Conservation (phyloP, 2,329 filamentous ascomycete genomes). For the Bipolaris cookei region DNA sequence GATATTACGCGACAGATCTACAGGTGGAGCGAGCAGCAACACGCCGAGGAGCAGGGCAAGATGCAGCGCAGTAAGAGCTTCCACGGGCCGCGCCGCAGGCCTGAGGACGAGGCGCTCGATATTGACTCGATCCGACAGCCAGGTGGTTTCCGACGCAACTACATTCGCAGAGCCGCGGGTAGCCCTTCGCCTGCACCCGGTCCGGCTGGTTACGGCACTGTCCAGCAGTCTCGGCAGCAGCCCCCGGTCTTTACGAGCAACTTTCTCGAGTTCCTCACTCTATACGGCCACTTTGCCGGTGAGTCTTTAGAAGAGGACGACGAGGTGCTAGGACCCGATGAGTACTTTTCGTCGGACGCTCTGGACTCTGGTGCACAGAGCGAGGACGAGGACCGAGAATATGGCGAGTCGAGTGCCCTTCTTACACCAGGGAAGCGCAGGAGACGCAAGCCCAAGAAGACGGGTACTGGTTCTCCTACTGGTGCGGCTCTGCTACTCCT, state of each 20-base stretch:
- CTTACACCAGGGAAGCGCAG: constrained; percentile 72
- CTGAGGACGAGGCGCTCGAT: constrained; percentile 79
- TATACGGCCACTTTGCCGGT: constrained; percentile 97
- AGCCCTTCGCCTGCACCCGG: constrained; percentile 62
- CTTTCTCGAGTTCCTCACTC: constrained; percentile 92
- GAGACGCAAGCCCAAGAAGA: constrained; percentile 77
- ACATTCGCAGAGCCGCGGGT: constrained; percentile 75
- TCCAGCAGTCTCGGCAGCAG: constrained; percentile 31
- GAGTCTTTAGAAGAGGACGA: constrained; percentile 97
- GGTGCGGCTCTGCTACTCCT: constrained; percentile 85
- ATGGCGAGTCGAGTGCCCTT: constrained; percentile 86
- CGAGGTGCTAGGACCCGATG: constrained; percentile 82
- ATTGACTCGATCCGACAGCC: constrained; percentile 92
- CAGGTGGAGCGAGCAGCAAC: constrained; percentile 90
- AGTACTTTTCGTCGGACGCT: constrained; percentile 86
- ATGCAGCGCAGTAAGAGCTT: constrained; percentile 88
- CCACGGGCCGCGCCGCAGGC: constrained; percentile 74
- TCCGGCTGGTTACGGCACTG: constrained; percentile 52
- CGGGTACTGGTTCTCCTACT: constrained; percentile 77
- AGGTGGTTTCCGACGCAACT: constrained; percentile 91
- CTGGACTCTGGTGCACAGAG: constrained; percentile 63
- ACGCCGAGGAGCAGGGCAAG: constrained; percentile 67
- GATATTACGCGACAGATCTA: constrained; percentile 96
- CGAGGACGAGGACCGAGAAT: constrained; percentile 70
- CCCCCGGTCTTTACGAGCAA: constrained; percentile 73